Evolutionary conservation across 2,329 filamentous ascomycete genomes (phyloP), one percentile per base, ranked within the genome.

Genomic region (Fusarium palustre): DNA sequence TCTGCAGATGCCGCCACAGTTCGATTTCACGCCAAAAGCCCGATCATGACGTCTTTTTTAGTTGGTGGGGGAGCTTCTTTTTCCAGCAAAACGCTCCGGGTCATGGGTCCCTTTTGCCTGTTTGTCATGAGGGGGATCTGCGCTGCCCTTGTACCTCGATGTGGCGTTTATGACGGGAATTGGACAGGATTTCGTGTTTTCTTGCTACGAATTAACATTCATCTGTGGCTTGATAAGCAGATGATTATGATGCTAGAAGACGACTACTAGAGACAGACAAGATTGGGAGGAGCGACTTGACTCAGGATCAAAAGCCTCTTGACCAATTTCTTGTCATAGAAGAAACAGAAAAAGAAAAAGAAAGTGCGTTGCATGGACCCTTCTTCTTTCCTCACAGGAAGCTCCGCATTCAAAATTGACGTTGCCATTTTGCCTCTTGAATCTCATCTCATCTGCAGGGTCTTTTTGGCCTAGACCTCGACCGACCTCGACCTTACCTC

Each of bases 91-190:
- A 25, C 54, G 22, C 59, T 46, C 36, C 55, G 59, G 48, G 48
- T 66, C 68, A 70, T 70, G 68, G 68, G 64, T 43, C 64, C 53
- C 46, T 12, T 52, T 39, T 52, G 48, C 24, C 33, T 30, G 48
- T 41, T 41, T 70, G 55, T 56, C 65, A 65, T 70, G 68, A 70
- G 67, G 66, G 66, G 66, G 62, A 66, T 66, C 66, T 69, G 30
- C 64, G 20, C 15, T 41, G 24, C 38, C 43, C 48, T 54, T 64
- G 66, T 70, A 45, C 66, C 66, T 69, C 41, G 49, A 31, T 61
- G 59, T 68, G 65, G 65, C 65, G 64, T 54, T 4, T 50, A 7
- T 31, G 43, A 28, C 33, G 66, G 61, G 56, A 63, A 59, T 67
- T 52, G 48, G 42, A 54, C 56, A 38, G 46, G 38, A 31, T 62